Evolutionary conservation across 805 yeast species (phyloP), one percentile per base, ranked within the genome.

Genomic region (Kluyveromyces siamensis): DNA sequence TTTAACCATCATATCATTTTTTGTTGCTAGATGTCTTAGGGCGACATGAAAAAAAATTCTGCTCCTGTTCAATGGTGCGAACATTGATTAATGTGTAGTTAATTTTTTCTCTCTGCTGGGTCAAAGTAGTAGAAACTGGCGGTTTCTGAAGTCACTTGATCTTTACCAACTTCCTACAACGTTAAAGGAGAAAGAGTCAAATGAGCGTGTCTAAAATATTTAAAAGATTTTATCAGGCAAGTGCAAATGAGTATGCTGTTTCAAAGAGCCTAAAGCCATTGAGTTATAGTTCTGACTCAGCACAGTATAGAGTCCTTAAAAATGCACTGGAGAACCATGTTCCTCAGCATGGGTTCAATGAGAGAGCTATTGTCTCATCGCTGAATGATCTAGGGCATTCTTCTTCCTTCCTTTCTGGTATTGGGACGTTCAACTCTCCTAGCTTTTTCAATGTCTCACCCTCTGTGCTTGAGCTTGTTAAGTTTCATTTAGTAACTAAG

Each of bases 401-500:
- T 4, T 58, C 66, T 0, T 53, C 63, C 10, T 46, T 61, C 53
- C 43, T 65, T 8, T 58, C 63, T 9, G 63, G 55, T 2, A 42
- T 65, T 27, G 67, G 68, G 14, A 55, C 65, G 8, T 51, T 65
- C 36, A 65, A 65, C 46, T 55, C 66, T 8, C 67, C 67, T 17
- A 55, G 65, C 4, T 50, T 63, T 27, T 47, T 63, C 17, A 66
- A 63, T 50, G 57, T 62, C 1, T 61, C 68, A 3, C 62, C 69
- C 25, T 66, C 68, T 25, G 62, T 62, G 2, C 51, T 62, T 55
- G 79, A 80, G 47, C 74, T 84, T 51, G 75, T 81, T 45, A 77
- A 72, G 62, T 74, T 78, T 50, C 79, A 81, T 65, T 60, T 81
- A 40, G 72, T 75, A 41, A 71, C 72, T 63, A 72, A 77, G 55